Base-by-base conservation (phyloP, 257 asterid genomes). In the Penstemon eatonii region DNA sequence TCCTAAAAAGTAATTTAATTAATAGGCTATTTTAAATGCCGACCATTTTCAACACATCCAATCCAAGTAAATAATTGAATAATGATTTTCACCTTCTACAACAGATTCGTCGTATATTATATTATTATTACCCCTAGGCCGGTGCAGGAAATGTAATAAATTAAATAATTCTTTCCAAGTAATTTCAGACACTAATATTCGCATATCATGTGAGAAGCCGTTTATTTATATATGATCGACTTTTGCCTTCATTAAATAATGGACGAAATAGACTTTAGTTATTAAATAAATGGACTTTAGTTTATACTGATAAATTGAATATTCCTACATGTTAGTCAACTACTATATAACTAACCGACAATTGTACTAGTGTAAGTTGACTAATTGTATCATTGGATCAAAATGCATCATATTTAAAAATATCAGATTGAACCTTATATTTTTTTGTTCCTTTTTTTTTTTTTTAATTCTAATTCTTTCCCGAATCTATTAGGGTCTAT, bases 271-370 rank as follows among this genome's bases (percentile, higher is more conserved):
- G 63, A 37, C 5, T 10, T 58, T 37, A 9, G n/a, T 9, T 33
- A 15, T 15, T 15, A 15, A 15, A 15, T 25, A 1, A 25, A 5
- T 58, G 46, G 63, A 37, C 5, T 10, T 58, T 37, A 9, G n/a
- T 9, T 33, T 25, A 36, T 7, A 47, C 12, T 4, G n/a, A 7
- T 36, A 64, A 37, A 37, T 8, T 41, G 59, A 49, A 57, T 56
- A 19, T 40, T 72, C 46, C 19, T n/a, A 7, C 59, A 36, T 44
- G 52, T 55, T 37, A 25, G 33, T 25, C 33, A 25, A 25, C 33
- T 11, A 72, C 57, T 67, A 12, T 46, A 54, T 39, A 38, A 47
- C 4, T 64, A 12, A 65, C 66, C 68, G 62, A 66, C 72, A 52
- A 52, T 0, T 7, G 9, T 11, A 11, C 4, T 8, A 9, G 11